phyloP scores from a whole-genome alignment of 306 rosid species.

The Morella rubra region DNA sequence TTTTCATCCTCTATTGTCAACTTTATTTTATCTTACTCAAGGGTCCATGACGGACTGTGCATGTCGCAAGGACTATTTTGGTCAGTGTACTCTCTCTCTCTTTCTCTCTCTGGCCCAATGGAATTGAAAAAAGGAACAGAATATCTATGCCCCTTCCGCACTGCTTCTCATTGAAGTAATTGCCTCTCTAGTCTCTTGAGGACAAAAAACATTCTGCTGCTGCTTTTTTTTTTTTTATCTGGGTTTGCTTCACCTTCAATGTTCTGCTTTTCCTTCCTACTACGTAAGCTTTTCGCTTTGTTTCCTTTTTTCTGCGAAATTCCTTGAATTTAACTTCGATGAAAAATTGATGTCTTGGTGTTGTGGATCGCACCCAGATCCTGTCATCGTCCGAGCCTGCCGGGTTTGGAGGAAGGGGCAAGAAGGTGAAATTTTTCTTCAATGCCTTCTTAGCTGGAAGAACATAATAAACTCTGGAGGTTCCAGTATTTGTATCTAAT shows the following conservation, averaged over 20 bases:
- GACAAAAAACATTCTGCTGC: constrained; percentile 5
- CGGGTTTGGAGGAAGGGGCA: constrained; percentile 7
- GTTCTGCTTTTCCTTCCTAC: constrained; percentile 11
- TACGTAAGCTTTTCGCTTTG: constrained; percentile 6
- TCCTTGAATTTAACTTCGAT: background rate
- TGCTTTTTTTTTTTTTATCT: background rate
- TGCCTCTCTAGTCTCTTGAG: constrained; percentile 2
- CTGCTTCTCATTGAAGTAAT: constrained; percentile 5
- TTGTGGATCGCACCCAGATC: constrained; percentile 45
- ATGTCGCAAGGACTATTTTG: constrained; percentile 26
- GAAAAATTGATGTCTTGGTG: constrained; percentile 13
- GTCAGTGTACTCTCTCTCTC: constrained; percentile 13
- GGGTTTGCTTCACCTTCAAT: constrained; percentile 10
- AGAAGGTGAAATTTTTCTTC: constrained; percentile 6
- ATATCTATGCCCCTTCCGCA: constrained; percentile 11
- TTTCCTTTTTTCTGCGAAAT: background rate
- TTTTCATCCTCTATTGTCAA: constrained; percentile 1
- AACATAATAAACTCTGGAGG: constrained; percentile 14
- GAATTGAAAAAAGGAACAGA: background rate
- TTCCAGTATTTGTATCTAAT: constrained; percentile 1
- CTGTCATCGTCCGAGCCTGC: constrained; percentile 14
- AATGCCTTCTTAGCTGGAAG: constrained; percentile 10
- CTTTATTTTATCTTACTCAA: constrained; percentile 17
- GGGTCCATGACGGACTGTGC: constrained; percentile 13
- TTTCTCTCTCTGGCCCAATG: constrained; percentile 3